These are phyloP conservation scores for Ophiostoma sp. DNA, from an alignment of 2,329 filamentous ascomycete species.

Conservation along the genomic window DNA sequence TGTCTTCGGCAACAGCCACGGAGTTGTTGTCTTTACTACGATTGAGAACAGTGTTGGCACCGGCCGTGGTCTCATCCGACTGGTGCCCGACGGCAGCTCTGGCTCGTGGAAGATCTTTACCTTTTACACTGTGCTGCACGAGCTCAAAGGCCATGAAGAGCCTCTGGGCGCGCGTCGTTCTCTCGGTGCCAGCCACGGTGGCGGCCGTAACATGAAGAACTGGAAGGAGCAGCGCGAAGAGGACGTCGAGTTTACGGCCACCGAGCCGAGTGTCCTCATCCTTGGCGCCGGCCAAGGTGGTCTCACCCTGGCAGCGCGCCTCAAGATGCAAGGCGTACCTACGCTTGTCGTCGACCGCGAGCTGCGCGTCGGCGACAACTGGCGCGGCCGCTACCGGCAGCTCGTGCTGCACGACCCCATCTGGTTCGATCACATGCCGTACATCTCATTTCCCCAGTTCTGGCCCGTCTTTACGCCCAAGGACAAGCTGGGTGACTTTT, in stretches of 20 bases:
- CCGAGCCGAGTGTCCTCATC: constrained; percentile 55
- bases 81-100: constrained; percentile 37
- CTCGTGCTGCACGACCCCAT: constrained; percentile 65
- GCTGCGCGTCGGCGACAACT: constrained; percentile 56
- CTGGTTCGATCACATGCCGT: constrained; percentile 57
- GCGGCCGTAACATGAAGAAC: constrained; percentile 48
- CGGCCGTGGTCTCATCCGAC: constrained; percentile 51
- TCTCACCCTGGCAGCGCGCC: constrained; percentile 50
- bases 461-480: constrained; percentile 69
- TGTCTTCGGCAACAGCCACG: constrained; percentile 42
- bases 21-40: constrained; percentile 52
- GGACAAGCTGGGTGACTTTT: constrained; percentile 64
- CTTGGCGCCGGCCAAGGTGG: constrained; percentile 56
- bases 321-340: constrained; percentile 53
- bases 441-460: constrained; percentile 55
- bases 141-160: constrained; percentile 52
- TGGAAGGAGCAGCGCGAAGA: constrained; percentile 51
- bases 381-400: constrained; percentile 57
- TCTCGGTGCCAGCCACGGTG: constrained; percentile 52
- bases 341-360: constrained; percentile 56
- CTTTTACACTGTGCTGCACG: constrained; percentile 54
- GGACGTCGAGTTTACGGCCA: constrained; percentile 44
- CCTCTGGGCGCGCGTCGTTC: constrained; percentile 42
- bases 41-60: constrained; percentile 49
- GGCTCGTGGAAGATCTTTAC: constrained; percentile 57